A percentile compares a stretch with the other conserved stretches of the same genome.
Conservation (phyloP, 2,329 filamentous ascomycete species). For the Aspergillus spinulosporus region DNA sequence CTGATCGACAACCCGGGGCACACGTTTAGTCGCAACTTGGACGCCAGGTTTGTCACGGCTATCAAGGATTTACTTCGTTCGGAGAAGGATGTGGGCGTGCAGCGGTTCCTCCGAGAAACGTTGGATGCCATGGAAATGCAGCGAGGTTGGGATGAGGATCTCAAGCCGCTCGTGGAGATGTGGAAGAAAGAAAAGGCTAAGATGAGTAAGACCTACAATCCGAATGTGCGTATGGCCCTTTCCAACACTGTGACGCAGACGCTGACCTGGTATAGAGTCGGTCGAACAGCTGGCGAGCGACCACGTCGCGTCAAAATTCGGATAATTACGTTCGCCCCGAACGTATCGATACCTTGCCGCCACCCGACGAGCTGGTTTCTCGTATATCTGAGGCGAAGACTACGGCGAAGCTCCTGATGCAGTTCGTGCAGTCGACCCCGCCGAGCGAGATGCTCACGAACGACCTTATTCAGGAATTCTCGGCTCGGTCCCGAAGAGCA, state of each 20-base stretch:
- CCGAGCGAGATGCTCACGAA: slow-evolving; percentile 72
- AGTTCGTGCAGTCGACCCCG: slow-evolving; percentile 84
- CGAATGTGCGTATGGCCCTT: neutral
- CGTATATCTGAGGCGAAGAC: slow-evolving; percentile 88
- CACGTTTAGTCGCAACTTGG: slow-evolving; percentile 87
- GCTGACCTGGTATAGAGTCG: slow-evolving; percentile 3
- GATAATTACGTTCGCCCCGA: slow-evolving; percentile 28
- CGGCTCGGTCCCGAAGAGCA: slow-evolving; percentile 78
- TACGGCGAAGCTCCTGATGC: slow-evolving; percentile 86
- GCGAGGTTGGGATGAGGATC: slow-evolving; percentile 71
- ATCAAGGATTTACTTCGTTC: slow-evolving; percentile 73
- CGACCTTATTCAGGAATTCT: slow-evolving; percentile 88
- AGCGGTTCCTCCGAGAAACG: slow-evolving; percentile 84
- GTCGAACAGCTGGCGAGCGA: slow-evolving; percentile 11
- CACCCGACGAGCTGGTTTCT: slow-evolving; percentile 73
- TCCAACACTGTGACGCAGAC: neutral
- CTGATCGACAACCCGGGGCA: slow-evolving; percentile 86
- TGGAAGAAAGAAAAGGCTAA: slow-evolving; percentile 84
- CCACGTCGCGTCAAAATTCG: slow-evolving; percentile 30
- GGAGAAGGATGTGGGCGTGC: slow-evolving; percentile 71
- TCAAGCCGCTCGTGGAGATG: slow-evolving; percentile 73
- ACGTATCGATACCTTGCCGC: slow-evolving; percentile 56
- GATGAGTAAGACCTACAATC: slow-evolving; percentile 44
- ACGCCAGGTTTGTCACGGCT: slow-evolving; percentile 76
- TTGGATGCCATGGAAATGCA: slow-evolving; percentile 73